Percentiles rank a stretch among this genome's conserved stretches.
Conservation (phyloP, 331 rosid species). For the Acacia concinna region DNA sequence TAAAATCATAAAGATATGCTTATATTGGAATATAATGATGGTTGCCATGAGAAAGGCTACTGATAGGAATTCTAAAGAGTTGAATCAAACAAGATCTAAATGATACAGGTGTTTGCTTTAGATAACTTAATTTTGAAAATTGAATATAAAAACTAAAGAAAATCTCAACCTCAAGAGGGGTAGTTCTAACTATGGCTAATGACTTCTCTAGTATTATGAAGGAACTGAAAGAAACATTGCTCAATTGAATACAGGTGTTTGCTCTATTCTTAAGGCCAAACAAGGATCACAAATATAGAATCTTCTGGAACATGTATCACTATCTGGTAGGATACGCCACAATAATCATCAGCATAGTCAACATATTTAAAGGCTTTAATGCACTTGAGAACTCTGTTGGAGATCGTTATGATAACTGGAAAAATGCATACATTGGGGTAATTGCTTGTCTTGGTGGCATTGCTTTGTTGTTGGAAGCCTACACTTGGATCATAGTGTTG, state of each 20-base stretch:
- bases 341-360: slow-evolving; percentile 56
- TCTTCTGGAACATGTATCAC: slow-evolving; percentile 82
- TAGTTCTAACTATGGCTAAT: background rate
- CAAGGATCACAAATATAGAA: slow-evolving; percentile 70
- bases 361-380: slow-evolving; percentile 64
- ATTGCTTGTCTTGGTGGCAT: slow-evolving; percentile 63
- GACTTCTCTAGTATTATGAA: background rate
- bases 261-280: slow-evolving; percentile 79
- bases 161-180: background rate
- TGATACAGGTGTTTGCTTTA: background rate
- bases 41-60: background rate
- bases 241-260: slow-evolving; percentile 40
- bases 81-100: background rate
- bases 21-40: background rate
- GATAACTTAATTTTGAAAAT: background rate
- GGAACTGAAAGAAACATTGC: background rate
- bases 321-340: slow-evolving; percentile 60
- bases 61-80: background rate
- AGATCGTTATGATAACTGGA: slow-evolving; percentile 53
- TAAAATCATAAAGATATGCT: background rate
- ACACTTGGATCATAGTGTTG: slow-evolving; percentile 54
- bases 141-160: background rate
- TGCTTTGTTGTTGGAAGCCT: slow-evolving; percentile 58
- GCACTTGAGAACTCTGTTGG: slow-evolving; percentile 42
- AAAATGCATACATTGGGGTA: slow-evolving; percentile 60